Evolutionary conservation across 2,329 filamentous ascomycete species (phyloP).

Genomic region (Alternaria alternata): DNA sequence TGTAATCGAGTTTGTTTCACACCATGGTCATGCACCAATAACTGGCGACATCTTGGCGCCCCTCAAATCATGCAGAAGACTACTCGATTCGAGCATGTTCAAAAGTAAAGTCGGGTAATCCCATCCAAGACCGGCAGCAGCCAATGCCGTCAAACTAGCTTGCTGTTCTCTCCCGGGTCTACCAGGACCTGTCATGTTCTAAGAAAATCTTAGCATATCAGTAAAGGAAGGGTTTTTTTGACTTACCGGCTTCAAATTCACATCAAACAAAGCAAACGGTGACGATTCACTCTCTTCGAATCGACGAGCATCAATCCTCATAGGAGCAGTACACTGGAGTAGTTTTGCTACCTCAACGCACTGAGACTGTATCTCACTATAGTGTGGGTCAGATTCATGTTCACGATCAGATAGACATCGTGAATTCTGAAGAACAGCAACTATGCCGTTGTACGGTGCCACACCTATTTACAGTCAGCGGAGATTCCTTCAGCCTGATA

Average conservation of each 20-base stretch:
- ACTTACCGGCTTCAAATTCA: not conserved
- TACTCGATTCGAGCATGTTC: not conserved
- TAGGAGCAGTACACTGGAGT: not conserved
- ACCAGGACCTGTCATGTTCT: not conserved
- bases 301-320: not conserved
- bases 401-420: not conserved
- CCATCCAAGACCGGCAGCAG: not conserved
- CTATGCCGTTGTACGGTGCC: not conserved
- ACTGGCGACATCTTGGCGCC: no score
- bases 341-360: not conserved
- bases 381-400: fast-evolving
- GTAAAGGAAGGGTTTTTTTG: no score
- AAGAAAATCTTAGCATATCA: no score
- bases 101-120: not conserved
- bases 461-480: not conserved
- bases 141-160: not conserved
- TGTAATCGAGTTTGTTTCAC: no score
- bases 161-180: not conserved
- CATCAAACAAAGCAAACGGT: not conserved
- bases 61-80: not conserved
- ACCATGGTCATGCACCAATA: no score
- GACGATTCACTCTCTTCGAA: not conserved
- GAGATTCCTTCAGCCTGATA: fast-evolving
- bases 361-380: not conserved
- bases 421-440: not conserved